Conservation (phyloP, 148 eudicot genomes). For the Amaranthus cruentus region DNA sequence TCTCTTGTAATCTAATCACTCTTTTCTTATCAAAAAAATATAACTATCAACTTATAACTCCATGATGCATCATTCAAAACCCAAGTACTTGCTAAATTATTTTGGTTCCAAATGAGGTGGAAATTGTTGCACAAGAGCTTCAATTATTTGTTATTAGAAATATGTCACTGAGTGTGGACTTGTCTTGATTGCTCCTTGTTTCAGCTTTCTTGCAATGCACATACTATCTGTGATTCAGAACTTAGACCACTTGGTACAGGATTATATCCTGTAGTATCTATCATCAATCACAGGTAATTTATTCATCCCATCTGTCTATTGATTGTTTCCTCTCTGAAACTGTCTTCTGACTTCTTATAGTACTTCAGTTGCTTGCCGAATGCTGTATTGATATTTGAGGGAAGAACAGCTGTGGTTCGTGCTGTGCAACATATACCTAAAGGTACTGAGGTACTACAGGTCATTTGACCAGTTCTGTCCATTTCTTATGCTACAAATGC, state of each 20-base stretch:
- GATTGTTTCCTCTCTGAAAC: conserved; percentile 3
- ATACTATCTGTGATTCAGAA: conserved; percentile 86
- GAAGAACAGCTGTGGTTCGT: conserved; percentile 68
- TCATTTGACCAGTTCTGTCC: conserved; percentile 1
- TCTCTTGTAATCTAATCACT: background rate
- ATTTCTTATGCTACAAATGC: background rate
- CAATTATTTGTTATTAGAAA: background rate
- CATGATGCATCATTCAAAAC: background rate
- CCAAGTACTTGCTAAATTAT: background rate
- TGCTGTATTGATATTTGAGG: conserved; percentile 82
- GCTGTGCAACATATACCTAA: conserved; percentile 77
- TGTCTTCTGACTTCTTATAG: conserved; percentile 25
- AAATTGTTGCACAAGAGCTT: background rate
- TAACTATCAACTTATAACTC: too few relatives aligned
- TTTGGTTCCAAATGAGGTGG: background rate
- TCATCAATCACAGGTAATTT: conserved; percentile 84
- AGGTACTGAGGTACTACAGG: conserved; percentile 83
- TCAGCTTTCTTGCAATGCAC: conserved; percentile 96
- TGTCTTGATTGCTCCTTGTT: conserved; percentile 18
- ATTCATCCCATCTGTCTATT: background rate
- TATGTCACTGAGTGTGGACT: background rate
- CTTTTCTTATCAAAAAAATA: background rate
- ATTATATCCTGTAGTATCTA: conserved; percentile 65
- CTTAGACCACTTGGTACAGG: conserved; percentile 85
- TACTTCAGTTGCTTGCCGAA: conserved; percentile 78